These are phyloP conservation scores for Lyophyllum semitale DNA, from an alignment of 768 basidiomycete species.

Conservation along the genomic window DNA sequence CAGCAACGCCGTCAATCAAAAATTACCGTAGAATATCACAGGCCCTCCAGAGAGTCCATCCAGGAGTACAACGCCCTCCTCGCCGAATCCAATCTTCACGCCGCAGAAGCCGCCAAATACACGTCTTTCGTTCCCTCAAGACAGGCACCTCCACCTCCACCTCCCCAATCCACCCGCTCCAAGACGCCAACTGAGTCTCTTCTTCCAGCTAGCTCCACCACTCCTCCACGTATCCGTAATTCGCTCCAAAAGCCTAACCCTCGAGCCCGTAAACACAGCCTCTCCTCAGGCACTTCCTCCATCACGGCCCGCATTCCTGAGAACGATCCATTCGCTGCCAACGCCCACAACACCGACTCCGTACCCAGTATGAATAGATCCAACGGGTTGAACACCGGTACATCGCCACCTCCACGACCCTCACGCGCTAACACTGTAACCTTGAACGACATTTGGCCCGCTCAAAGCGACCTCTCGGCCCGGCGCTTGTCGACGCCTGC, in stretches of 20 bases:
- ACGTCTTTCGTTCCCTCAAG: constrained; percentile 36
- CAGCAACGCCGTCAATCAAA: constrained; percentile 54
- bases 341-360: constrained; percentile 30
- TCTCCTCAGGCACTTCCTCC: constrained; percentile 32
- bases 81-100: constrained; percentile 57
- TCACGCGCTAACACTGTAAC: constrained; percentile 85
- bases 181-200: constrained; percentile 49
- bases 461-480: constrained; percentile 37
- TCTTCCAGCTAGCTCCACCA: constrained; percentile 30
- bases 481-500: constrained; percentile 57
- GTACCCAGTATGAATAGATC: constrained; percentile 29
- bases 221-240: constrained; percentile 44
- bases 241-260: constrained; percentile 66
- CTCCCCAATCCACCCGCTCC: constrained; percentile 43
- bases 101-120: constrained; percentile 48
- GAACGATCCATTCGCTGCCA: constrained; percentile 61
- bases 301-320: constrained; percentile 42
- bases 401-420: constrained; percentile 73
- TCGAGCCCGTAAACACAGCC: constrained; percentile 52
- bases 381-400: constrained; percentile 37
- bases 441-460: constrained; percentile 71
- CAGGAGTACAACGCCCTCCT: constrained; percentile 79
- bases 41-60: constrained; percentile 73
- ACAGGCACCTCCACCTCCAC: constrained; percentile 40
- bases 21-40: constrained; percentile 76